These are phyloP conservation scores for Scutellaria galericulata DNA, from an alignment of 257 asterid species.

Conservation along the genomic window DNA sequence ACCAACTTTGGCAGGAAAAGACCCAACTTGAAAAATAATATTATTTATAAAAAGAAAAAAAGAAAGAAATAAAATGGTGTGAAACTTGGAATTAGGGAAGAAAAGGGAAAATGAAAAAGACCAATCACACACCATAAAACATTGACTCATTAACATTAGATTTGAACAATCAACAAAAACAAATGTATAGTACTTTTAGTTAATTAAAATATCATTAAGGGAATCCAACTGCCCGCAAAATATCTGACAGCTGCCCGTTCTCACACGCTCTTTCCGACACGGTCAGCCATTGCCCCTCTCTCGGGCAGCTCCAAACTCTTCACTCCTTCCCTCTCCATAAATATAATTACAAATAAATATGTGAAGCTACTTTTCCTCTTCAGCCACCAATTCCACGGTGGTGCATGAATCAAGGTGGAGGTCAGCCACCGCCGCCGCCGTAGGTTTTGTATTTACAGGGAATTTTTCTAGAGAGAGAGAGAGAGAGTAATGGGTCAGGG, in stretches of 20 bases:
- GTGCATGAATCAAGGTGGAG: slow-evolving; percentile 49
- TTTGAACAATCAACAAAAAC: slow-evolving; percentile 31
- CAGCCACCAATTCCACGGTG: slow-evolving; percentile 54
- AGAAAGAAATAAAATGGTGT: slow-evolving; percentile 7
- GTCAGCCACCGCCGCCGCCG: slow-evolving; percentile 32
- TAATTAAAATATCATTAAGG: slow-evolving; percentile 15
- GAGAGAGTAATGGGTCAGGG: slow-evolving; percentile 80
- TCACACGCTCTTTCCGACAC: slow-evolving; percentile 44
- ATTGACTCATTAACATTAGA: slow-evolving; percentile 28
- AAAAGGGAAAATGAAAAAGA: slow-evolving; percentile 3
- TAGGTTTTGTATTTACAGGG: neutral
- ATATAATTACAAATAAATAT: slow-evolving; percentile 32
- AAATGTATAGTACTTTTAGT: neutral
- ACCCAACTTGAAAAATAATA: neutral
- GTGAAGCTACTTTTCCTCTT: slow-evolving; percentile 37
- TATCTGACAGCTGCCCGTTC: slow-evolving; percentile 75
- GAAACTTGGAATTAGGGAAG: slow-evolving; percentile 33
- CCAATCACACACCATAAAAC: slow-evolving; percentile 21
- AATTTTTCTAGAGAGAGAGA: neutral
- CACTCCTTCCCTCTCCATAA: neutral
- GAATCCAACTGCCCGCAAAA: slow-evolving; percentile 65
- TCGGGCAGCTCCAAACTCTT: slow-evolving; percentile 67
- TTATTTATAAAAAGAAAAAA: neutral
- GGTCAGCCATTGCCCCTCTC: slow-evolving; percentile 51
- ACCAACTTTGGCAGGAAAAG: neutral